These are phyloP conservation scores for Pichia sp. DNA, from an alignment of 1,139 yeast species.

Conservation along the genomic window DNA sequence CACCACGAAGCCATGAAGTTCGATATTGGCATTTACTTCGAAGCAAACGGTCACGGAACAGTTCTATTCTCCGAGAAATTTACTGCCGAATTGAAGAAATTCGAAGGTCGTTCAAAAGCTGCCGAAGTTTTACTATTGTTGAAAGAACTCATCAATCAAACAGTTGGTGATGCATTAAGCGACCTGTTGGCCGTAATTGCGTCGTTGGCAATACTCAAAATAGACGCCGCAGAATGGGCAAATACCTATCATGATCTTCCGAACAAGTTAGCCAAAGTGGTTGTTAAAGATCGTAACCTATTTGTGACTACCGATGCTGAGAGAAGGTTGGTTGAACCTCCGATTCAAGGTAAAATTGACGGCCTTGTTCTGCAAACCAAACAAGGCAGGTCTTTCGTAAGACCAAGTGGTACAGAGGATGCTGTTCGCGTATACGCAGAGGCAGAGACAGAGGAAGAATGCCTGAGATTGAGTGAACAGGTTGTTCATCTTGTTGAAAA, in stretches of 20 bases:
- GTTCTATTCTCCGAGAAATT: constrained; percentile 70
- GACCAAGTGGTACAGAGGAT: constrained; percentile 97
- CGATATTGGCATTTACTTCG: constrained; percentile 92
- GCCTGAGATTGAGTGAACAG: constrained; percentile 50
- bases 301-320: constrained; percentile 92
- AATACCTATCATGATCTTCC: constrained; percentile 78
- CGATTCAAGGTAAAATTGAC: constrained; percentile 69
- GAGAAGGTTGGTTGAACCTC: constrained; percentile 70
- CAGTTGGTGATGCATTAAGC: constrained; percentile 95
- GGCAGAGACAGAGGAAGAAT: constrained; percentile 53
- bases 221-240: constrained; percentile 69
- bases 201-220: constrained; percentile 42
- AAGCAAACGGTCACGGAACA: constrained; percentile 99
- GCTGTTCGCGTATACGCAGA: constrained; percentile 96
- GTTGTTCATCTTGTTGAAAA: constrained; percentile 44
- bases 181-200: constrained; percentile 77
- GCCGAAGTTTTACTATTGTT: constrained; percentile 32
- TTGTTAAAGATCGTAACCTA: constrained; percentile 73
- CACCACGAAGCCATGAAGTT: constrained; percentile 80
- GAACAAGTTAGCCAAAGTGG: constrained; percentile 72
- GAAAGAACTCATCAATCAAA: constrained; percentile 73
- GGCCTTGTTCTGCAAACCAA: constrained; percentile 44
- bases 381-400: constrained; percentile 81
- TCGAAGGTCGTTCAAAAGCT: constrained; percentile 27
- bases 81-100: constrained; percentile 29